phyloP scores from a whole-genome alignment of 768 basidiomycete genomes.

The Dentipellis fragilis region DNA sequence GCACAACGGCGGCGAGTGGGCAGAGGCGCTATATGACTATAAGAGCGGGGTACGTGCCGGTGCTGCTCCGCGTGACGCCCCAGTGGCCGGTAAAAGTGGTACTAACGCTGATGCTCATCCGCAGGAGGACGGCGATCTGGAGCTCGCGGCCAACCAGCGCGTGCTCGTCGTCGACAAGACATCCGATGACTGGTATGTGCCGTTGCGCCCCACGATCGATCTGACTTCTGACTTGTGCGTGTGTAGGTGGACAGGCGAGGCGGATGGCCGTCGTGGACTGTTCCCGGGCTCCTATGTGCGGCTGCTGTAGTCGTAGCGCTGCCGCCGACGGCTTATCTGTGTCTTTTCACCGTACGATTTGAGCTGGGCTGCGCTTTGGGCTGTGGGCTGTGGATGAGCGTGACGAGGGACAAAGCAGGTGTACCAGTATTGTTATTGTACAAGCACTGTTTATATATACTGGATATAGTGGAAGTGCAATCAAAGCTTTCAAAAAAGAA shows the following conservation, averaged over 20 bases:
- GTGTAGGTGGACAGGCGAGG: constrained; percentile 13
- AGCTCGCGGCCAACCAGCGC: constrained; percentile 43
- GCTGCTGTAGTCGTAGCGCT: constrained; percentile 1
- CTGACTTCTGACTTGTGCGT: not conserved
- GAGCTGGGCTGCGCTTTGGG: no score
- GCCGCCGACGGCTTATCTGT: no score
- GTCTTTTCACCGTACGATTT: no score
- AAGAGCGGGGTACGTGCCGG: constrained; percentile 39
- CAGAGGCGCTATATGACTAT: constrained; percentile 70
- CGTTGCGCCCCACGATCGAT: constrained; percentile 13
- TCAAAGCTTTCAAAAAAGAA: no score
- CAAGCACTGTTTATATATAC: no score
- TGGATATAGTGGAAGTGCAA: no score
- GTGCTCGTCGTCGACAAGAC: constrained; percentile 57
- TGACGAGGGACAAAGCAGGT: no score
- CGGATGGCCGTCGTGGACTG: constrained; percentile 9
- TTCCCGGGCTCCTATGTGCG: constrained; percentile 12
- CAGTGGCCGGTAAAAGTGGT: not conserved
- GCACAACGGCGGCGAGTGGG: constrained; percentile 51
- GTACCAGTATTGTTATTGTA: no score
- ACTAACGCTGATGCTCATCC: not conserved
- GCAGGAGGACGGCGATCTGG: constrained; percentile 63
- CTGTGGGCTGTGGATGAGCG: no score
- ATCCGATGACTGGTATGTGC: constrained; percentile 77
- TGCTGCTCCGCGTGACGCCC: not conserved